Evolutionary conservation across 345 rosid species (phyloP).

Genomic region (Gossypium arboreum): DNA sequence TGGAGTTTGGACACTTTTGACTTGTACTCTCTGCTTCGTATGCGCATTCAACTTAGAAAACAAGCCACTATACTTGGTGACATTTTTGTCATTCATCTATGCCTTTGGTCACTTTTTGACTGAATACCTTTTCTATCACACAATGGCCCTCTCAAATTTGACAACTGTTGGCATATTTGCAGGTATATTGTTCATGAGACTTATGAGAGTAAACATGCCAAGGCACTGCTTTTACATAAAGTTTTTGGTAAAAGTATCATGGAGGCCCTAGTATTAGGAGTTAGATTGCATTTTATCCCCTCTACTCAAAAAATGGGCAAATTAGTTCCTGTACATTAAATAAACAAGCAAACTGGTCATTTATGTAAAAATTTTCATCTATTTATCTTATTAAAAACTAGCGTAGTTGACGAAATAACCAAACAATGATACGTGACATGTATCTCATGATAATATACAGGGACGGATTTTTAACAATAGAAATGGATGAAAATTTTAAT

Average conservation of each 20-base stretch:
- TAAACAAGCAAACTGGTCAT: too few relatives aligned
- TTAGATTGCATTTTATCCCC: too few relatives aligned
- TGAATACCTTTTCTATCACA: conserved; percentile 67
- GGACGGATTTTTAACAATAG: too few relatives aligned
- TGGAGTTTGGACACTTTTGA: conserved; percentile 93
- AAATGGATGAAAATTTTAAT: too few relatives aligned
- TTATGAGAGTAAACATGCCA: background rate
- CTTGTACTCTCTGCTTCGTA: conserved; percentile 87
- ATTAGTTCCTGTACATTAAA: too few relatives aligned
- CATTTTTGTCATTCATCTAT: conserved; percentile 78
- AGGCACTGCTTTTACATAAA: background rate
- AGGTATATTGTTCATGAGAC: conserved; percentile 33
- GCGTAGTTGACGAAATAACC: too few relatives aligned
- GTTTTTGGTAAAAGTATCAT: background rate
- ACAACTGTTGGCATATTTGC: conserved; percentile 80
- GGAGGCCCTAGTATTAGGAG: too few relatives aligned
- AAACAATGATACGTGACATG: too few relatives aligned
- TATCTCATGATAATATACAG: too few relatives aligned
- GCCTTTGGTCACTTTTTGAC: conserved; percentile 86
- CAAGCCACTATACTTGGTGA: conserved; percentile 73
- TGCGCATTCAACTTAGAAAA: conserved; percentile 87
- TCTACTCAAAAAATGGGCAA: too few relatives aligned
- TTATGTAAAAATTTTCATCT: too few relatives aligned
- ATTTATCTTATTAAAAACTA: too few relatives aligned
- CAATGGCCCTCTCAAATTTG: conserved; percentile 74